Evolutionary conservation across 1,284 basidiomycete genomes (phyloP), one percentile per base, ranked within the genome.

Genomic region (Athelia sp.): DNA sequence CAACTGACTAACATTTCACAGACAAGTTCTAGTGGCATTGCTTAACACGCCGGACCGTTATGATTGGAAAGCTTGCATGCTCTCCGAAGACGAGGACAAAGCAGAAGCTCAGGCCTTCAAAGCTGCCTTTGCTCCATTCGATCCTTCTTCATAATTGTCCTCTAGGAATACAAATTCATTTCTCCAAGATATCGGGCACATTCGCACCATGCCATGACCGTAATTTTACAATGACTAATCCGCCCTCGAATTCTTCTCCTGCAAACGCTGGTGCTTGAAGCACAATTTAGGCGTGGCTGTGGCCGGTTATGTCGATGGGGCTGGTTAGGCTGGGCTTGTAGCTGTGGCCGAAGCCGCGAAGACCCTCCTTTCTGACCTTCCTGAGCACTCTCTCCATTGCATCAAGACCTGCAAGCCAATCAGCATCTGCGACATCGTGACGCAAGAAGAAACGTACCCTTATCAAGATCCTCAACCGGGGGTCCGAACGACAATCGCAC

Each of bases 401-500:
- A 64, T 97, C 90, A 40, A 97, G 63, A 36, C 90, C 89, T 80
- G 55, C 11, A 43, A n/a, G 26, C 21, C 18, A 23, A 35, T 58
- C 23, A 53, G 44, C 17, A 22, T 29, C 26, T 13, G 35, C 19
- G 11, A 21, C 13, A 15, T 36, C 18, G 35, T 38, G 21, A 26
- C 14, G 46, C n/a, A 50, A 23, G 4, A 36, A 45, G 3, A 45
- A 45, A 61, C 73, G 45, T 48, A 78, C 90, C 91, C 71, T 77
- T 85, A 58, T 96, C 87, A 45, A 97, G 78, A 60, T 88, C 85
- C 49, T 83, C 81, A 46, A 95, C 59, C 21, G 88, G 86, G 2
- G 94, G 95, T 0, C 95, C 94, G 64, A 94, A 98, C 15, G 87
- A 88, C 50, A 94, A 68, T 21, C 92, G 80, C 23, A 94, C 84